Percentiles rank a stretch among this genome's conserved stretches.
Conservation (phyloP, 805 yeast genomes). For the Candida boleticola region DNA sequence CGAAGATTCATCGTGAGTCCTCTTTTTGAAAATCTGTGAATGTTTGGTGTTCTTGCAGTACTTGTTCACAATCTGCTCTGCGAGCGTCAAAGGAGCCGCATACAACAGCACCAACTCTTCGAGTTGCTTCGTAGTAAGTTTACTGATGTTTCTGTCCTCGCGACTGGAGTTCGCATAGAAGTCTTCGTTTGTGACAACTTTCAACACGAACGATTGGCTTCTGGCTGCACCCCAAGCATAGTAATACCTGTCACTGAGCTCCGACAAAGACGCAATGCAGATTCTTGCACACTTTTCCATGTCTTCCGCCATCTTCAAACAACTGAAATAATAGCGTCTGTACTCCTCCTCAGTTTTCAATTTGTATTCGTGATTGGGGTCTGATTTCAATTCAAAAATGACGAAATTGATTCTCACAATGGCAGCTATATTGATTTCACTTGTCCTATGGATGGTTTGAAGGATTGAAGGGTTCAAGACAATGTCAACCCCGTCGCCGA, state of each 20-base stretch:
- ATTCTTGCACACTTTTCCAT: slow-evolving; percentile 9
- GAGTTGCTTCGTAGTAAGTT: slow-evolving; percentile 12
- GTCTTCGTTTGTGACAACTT: slow-evolving; percentile 26
- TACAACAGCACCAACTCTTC: slow-evolving; percentile 14
- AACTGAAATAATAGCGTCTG: neutral
- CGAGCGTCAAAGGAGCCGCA: slow-evolving; percentile 1
- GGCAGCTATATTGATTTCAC: slow-evolving; percentile 14
- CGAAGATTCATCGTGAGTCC: neutral
- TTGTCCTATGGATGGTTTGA: slow-evolving; percentile 32
- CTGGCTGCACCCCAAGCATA: slow-evolving; percentile 61
- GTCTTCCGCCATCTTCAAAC: slow-evolving; percentile 1
- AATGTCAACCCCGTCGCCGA: slow-evolving; percentile 29
- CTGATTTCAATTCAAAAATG: slow-evolving; percentile 2
- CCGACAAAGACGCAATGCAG: slow-evolving; percentile 19
- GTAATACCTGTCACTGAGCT: slow-evolving; percentile 50
- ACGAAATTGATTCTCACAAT: slow-evolving; percentile 7
- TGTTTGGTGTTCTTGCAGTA: slow-evolving; percentile 4
- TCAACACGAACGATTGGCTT: slow-evolving; percentile 41
- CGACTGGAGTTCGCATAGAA: slow-evolving; percentile 13
- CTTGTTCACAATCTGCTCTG: slow-evolving; percentile 6
- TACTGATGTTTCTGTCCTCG: neutral
- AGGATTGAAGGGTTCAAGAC: slow-evolving; percentile 28
- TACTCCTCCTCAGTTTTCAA: slow-evolving; percentile 6
- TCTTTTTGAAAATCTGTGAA: neutral
- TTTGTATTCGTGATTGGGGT: slow-evolving; percentile 3